A percentile compares a stretch with the other conserved stretches of the same genome.
Evolutionary conservation across 1,284 basidiomycete species (phyloP).

Genomic region (Fomes fomentarius): DNA sequence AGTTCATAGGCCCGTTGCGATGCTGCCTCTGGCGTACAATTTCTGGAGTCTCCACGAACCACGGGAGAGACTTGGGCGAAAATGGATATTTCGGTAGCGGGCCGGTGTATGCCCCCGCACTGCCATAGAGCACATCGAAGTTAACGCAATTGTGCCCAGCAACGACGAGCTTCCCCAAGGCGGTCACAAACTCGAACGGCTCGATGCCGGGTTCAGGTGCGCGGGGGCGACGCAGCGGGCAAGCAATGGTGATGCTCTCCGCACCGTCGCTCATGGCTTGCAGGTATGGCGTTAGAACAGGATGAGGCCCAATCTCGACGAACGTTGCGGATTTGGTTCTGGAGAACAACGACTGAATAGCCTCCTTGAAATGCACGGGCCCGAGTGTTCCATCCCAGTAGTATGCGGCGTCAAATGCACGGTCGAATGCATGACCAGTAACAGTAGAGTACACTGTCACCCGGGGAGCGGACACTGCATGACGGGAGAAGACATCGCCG

Average conservation of each 20-base stretch:
- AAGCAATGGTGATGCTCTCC: constrained; percentile 26
- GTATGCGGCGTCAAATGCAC: constrained; percentile 33
- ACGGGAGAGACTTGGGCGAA: constrained; percentile 18
- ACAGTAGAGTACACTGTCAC: constrained; percentile 30
- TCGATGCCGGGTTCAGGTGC: constrained; percentile 2
- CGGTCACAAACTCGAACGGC: constrained; percentile 9
- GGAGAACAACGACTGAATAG: constrained; percentile 25
- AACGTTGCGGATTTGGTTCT: constrained; percentile 27
- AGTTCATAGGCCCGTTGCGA: constrained; percentile 40
- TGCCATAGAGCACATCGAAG: constrained; percentile 20
- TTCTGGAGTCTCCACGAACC: constrained; percentile 7
- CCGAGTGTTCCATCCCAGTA: constrained; percentile 38
- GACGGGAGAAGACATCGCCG: constrained; percentile 29
- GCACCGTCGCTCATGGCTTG: constrained; percentile 20
- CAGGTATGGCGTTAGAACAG: constrained; percentile 39
- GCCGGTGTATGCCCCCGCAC: not conserved
- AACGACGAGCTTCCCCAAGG: constrained; percentile 17
- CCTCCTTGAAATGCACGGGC: constrained; percentile 36
- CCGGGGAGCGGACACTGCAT: constrained; percentile 19
- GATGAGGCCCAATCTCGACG: constrained; percentile 41
- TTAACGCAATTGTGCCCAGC: constrained; percentile 19
- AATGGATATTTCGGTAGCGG: constrained; percentile 24
- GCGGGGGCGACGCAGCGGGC: constrained; percentile 35
- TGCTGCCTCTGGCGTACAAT: constrained; percentile 19
- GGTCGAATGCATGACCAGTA: constrained; percentile 25